A percentile compares a stretch with the other conserved stretches of the same genome.
These are phyloP conservation scores for Teunomyces kruisii DNA, from an alignment of 805 yeast genomes.

Conservation along the genomic window DNA sequence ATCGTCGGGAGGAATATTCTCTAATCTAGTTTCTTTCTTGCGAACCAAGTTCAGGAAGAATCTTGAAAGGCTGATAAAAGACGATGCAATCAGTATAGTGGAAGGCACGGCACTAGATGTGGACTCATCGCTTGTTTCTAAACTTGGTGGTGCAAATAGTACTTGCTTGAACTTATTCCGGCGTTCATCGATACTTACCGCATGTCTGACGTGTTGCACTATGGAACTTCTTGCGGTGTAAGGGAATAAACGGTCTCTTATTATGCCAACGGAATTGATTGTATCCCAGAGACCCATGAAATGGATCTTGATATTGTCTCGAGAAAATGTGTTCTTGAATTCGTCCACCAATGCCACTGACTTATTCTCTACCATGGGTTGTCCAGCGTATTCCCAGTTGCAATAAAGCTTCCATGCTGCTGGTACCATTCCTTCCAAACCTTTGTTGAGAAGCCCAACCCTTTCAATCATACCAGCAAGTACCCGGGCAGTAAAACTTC, in stretches of 20 bases:
- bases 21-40: background rate
- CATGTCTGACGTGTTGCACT: conserved; percentile 64
- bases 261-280: conserved; percentile 62
- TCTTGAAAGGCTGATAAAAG: background rate
- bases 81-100: background rate
- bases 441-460: conserved; percentile 58
- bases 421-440: conserved; percentile 54
- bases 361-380: conserved; percentile 47
- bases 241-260: conserved; percentile 60
- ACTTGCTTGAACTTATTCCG: conserved; percentile 63
- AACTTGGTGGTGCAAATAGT: conserved; percentile 39
- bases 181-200: conserved; percentile 66
- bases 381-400: conserved; percentile 61
- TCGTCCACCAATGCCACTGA: conserved; percentile 49
- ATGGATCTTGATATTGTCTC: conserved; percentile 44
- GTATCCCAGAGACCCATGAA: conserved; percentile 73
- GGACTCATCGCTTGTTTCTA: background rate
- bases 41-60: conserved; percentile 8
- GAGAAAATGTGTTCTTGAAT: conserved; percentile 54
- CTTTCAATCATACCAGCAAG: conserved; percentile 64
- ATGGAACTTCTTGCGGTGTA: conserved; percentile 49
- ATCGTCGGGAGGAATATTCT: conserved; percentile 18
- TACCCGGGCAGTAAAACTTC: conserved; percentile 65
- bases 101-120: background rate
- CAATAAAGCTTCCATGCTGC: conserved; percentile 65